Percentiles rank a stretch among this genome's conserved stretches.
phyloP scores from a whole-genome alignment of 768 basidiomycete species.

The Termitomyces sp. region DNA sequence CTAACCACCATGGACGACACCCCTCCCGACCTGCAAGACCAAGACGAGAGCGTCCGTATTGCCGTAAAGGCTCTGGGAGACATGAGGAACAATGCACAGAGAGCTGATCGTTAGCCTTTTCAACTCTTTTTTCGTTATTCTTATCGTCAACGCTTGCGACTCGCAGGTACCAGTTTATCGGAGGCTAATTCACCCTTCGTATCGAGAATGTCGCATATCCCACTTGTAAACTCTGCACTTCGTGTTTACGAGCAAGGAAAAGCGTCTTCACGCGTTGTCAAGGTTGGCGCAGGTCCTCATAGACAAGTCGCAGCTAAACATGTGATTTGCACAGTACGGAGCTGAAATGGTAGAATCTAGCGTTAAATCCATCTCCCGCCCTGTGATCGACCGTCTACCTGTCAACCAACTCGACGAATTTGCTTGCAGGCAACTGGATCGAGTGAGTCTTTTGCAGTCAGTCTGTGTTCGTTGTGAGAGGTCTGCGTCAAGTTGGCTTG shows the following conservation, averaged over 20 bases:
- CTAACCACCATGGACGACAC: constrained; percentile 20
- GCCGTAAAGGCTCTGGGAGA: constrained; percentile 76
- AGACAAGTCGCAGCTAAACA: constrained; percentile 10
- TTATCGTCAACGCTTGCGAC: not conserved
- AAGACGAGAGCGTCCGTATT: constrained; percentile 78
- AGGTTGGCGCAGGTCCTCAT: constrained; percentile 44
- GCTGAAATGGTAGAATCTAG: constrained; percentile 86
- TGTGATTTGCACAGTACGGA: constrained; percentile 59
- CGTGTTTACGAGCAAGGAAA: constrained; percentile 81
- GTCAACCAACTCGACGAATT: constrained; percentile 82
- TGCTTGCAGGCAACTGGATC: constrained; percentile 84
- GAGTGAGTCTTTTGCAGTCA: constrained; percentile 50
- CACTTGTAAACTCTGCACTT: constrained; percentile 71
- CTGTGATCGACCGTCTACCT: constrained; percentile 78
- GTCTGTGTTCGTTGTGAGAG: too few relatives aligned
- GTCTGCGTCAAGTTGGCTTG: not conserved
- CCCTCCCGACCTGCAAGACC: constrained; percentile 33
- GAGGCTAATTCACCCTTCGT: constrained; percentile 34
- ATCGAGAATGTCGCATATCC: constrained; percentile 62
- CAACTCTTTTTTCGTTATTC: not conserved
- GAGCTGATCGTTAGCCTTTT: constrained; percentile 14
- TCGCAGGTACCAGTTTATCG: constrained; percentile 14
- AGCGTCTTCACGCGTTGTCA: constrained; percentile 80
- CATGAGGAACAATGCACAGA: constrained; percentile 58
- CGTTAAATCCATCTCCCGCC: constrained; percentile 76